Evolutionary conservation across 371 early-diverging fungal species (phyloP).

Genomic region (Mortierella sp.): DNA sequence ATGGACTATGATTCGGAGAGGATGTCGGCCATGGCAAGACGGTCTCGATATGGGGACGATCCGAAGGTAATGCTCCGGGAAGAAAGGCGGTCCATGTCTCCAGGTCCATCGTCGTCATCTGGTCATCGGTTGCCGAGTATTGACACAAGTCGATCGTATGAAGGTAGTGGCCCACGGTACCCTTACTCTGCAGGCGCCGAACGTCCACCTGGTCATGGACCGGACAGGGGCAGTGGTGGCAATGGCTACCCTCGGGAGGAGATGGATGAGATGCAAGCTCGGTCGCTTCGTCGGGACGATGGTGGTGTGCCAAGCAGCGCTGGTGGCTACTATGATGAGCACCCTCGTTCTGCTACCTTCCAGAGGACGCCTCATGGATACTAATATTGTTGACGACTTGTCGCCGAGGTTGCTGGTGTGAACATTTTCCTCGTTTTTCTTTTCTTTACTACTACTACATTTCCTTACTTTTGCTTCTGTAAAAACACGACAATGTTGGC

Average conservation of each 20-base stretch:
- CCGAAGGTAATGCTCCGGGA: slow-evolving; percentile 20
- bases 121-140: slow-evolving; percentile 9
- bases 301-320: slow-evolving; percentile 13
- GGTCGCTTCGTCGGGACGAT: slow-evolving; percentile 29
- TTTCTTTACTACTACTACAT: background rate
- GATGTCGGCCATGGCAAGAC: slow-evolving; percentile 10
- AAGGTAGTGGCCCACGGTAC: slow-evolving; percentile 13
- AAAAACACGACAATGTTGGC: slow-evolving; percentile 4
- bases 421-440: background rate
- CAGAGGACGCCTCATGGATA: slow-evolving; percentile 5
- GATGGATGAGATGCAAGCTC: slow-evolving; percentile 7
- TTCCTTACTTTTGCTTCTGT: background rate
- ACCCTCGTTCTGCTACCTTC: background rate
- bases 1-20: slow-evolving; percentile 28
- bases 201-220: slow-evolving; percentile 2
- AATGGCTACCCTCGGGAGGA: slow-evolving; percentile 25
- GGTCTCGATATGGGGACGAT: slow-evolving; percentile 19
- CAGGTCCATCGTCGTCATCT: slow-evolving; percentile 29
- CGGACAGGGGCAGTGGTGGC: slow-evolving; percentile 1
- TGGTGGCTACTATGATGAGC: slow-evolving; percentile 23
- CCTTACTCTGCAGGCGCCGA: slow-evolving; percentile 4
- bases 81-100: slow-evolving; percentile 33
- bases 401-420: slow-evolving; percentile 16
- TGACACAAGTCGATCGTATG: slow-evolving; percentile 17
- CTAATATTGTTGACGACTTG: background rate